These are phyloP conservation scores for Penicillium arizonense DNA, from an alignment of 495 filamentous ascomycete genomes.

Conservation along the genomic window DNA sequence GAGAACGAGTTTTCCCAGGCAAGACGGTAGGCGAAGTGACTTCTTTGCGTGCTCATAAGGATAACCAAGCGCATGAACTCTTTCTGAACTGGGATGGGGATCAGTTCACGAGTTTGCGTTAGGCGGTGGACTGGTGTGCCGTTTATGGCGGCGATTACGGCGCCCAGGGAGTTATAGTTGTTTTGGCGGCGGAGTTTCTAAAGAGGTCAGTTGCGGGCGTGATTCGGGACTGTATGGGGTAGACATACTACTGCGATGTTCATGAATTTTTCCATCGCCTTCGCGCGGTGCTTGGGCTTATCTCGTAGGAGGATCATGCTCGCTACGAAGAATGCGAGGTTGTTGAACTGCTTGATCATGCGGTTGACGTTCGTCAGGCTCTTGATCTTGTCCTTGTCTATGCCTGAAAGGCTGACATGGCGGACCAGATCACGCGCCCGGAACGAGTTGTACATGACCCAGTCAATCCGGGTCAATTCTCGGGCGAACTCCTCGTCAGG, in stretches of 20 bases:
- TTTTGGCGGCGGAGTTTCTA: conserved; percentile 84
- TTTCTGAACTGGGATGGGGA: conserved; percentile 66
- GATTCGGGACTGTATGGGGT: not conserved
- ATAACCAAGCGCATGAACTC: conserved; percentile 86
- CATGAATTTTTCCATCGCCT: conserved; percentile 94
- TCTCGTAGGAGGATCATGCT: conserved; percentile 91
- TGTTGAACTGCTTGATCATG: conserved; percentile 96
- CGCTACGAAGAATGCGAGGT: conserved; percentile 84
- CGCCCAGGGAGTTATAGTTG: conserved; percentile 95
- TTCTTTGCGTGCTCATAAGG: conserved; percentile 88
- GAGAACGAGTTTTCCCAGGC: conserved; percentile 94
- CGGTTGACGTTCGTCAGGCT: conserved; percentile 84
- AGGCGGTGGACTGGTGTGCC: conserved; percentile 86
- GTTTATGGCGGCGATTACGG: conserved; percentile 90
- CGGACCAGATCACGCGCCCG: conserved; percentile 91
- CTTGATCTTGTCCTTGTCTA: conserved; percentile 71
- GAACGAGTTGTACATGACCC: conserved; percentile 96
- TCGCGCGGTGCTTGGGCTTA: conserved; percentile 91
- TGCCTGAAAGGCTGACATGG: conserved; percentile 73
- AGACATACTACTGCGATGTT: conserved; percentile 59
- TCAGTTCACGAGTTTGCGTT: conserved; percentile 72
- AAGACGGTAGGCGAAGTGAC: conserved; percentile 89
- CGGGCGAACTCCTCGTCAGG: conserved; percentile 79
- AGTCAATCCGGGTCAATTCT: conserved; percentile 93
- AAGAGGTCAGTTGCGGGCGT: not conserved